Evolutionary conservation across 345 rosid genomes (phyloP).

Genomic region (Eucalyptus brandiana): DNA sequence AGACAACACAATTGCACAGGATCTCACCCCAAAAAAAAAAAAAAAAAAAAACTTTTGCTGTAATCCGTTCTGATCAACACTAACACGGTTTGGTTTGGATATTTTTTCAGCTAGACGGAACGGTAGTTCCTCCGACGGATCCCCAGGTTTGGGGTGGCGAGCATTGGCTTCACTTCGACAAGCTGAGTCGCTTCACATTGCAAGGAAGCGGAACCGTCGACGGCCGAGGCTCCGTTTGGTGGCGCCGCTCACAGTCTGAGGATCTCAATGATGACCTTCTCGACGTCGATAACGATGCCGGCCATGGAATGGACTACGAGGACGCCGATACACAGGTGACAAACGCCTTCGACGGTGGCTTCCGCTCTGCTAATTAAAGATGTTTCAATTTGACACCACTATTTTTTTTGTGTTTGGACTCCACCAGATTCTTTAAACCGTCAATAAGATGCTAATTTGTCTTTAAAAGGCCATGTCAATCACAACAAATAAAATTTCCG

Average conservation of each 20-base stretch:
- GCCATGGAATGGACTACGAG: not conserved
- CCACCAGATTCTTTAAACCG: not conserved
- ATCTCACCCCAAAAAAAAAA: not conserved
- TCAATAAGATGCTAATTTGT: not conserved
- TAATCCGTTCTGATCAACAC: not conserved
- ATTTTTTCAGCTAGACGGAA: conserved; percentile 18
- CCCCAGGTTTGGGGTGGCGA: conserved; percentile 10
- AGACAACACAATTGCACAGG: not conserved
- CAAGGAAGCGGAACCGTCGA: conserved; percentile 21
- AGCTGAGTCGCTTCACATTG: conserved; percentile 1
- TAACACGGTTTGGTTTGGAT: not conserved
- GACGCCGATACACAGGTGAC: not conserved
- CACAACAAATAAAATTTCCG: not conserved
- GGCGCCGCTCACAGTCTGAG: not conserved
- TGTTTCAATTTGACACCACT: not conserved
- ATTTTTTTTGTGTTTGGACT: not conserved
- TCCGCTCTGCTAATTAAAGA: not conserved
- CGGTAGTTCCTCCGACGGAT: conserved; percentile 17
- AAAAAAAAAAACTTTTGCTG: not conserved
- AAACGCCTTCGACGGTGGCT: not conserved
- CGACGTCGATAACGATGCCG: not conserved
- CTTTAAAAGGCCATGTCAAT: not conserved
- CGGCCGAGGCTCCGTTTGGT: conserved; percentile 29
- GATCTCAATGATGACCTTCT: not conserved
- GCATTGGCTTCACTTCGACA: conserved; percentile 17